These are phyloP conservation scores for Gossypioides kirkii DNA, from an alignment of 345 rosid genomes.

Conservation along the genomic window DNA sequence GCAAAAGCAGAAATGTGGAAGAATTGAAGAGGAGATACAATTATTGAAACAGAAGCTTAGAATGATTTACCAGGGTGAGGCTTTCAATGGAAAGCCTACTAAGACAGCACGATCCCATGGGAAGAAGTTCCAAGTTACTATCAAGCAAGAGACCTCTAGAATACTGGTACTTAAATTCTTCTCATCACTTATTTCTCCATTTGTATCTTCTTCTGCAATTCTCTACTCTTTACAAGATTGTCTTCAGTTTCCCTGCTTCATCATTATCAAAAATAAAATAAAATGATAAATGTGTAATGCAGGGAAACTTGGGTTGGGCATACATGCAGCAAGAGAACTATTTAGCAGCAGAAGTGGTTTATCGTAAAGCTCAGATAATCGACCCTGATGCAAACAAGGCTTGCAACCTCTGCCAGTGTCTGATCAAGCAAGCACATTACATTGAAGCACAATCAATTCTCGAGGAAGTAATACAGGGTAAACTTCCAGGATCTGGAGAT, in stretches of 20 bases:
- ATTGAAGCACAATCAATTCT: constrained; percentile 50
- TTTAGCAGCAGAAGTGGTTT: constrained; percentile 66
- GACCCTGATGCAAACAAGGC: constrained; percentile 73
- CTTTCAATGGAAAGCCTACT: constrained; percentile 81
- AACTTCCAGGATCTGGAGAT: constrained; percentile 47
- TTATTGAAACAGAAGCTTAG: constrained; percentile 62
- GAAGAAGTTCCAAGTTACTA: constrained; percentile 83
- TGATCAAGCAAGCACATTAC: constrained; percentile 55
- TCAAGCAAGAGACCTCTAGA: constrained; percentile 80
- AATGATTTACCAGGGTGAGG: constrained; percentile 77
- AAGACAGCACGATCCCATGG: constrained; percentile 96
- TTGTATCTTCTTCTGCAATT: neutral
- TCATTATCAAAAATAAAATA: too few relatives aligned
- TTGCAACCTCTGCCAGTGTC: constrained; percentile 41
- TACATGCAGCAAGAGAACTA: constrained; percentile 77
- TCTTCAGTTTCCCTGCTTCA: neutral
- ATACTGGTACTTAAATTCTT: constrained; percentile 49
- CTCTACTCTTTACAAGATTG: neutral
- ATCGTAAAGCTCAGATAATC: constrained; percentile 64
- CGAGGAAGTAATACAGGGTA: constrained; percentile 34
- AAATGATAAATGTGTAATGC: constrained; percentile 3
- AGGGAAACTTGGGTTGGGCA: constrained; percentile 99
- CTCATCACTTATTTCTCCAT: neutral
- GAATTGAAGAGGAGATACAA: constrained; percentile 73
- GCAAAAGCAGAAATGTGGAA: constrained; percentile 74